Evolutionary conservation across 768 basidiomycete genomes (phyloP).

Genomic region (Agaricus subrufescens): DNA sequence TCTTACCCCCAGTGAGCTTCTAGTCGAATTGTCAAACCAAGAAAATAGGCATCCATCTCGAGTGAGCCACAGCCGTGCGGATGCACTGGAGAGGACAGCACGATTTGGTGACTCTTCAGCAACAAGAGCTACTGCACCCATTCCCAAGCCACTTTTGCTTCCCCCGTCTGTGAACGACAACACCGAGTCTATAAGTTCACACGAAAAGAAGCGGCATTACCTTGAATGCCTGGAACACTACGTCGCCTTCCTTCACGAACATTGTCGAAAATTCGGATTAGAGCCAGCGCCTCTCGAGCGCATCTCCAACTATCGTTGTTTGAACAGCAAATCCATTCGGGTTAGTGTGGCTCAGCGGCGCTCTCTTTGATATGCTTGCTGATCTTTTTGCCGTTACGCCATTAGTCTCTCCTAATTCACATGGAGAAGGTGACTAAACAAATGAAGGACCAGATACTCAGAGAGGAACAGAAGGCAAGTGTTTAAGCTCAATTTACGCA

Average conservation of each 20-base stretch:
- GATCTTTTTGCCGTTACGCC: neutral
- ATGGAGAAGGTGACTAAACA: constrained; percentile 55
- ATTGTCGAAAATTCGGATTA: constrained; percentile 45
- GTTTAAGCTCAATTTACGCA: constrained; percentile 4
- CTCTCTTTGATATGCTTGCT: neutral
- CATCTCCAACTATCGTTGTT: constrained; percentile 45
- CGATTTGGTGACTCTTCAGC: constrained; percentile 33
- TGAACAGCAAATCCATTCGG: constrained; percentile 62
- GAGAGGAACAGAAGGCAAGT: constrained; percentile 53
- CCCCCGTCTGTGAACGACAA: neutral
- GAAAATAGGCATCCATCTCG: neutral
- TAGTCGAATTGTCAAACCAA: constrained; percentile 36
- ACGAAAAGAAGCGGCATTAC: constrained; percentile 74
- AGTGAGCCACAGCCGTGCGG: neutral
- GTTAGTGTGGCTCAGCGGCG: constrained; percentile 25
- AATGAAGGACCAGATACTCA: constrained; percentile 43
- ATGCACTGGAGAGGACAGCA: constrained; percentile 48
- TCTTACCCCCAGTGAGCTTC: constrained; percentile 62
- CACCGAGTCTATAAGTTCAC: constrained; percentile 72
- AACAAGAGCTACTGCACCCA: neutral
- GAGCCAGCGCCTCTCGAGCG: constrained; percentile 45
- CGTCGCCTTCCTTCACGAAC: constrained; percentile 60
- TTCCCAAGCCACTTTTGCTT: neutral
- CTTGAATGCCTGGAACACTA: constrained; percentile 72
- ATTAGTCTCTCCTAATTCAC: constrained; percentile 66